phyloP scores from a whole-genome alignment of 805 yeast genomes.

The Ogataea chonburiensis region DNA sequence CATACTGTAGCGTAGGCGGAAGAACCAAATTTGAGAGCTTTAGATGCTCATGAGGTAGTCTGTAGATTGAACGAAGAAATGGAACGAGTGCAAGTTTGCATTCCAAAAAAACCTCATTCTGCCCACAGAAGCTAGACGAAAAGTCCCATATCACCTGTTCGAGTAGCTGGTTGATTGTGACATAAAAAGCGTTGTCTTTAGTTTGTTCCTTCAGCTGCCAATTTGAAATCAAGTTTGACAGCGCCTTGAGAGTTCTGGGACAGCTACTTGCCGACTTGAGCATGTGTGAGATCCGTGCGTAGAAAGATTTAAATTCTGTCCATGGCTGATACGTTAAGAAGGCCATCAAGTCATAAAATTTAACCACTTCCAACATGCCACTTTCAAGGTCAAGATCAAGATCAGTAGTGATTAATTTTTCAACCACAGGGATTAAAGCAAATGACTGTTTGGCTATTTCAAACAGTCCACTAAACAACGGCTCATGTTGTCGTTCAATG shows the following conservation, averaged over 20 bases:
- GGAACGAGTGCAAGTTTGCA: slow-evolving; percentile 13
- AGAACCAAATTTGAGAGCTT: slow-evolving; percentile 32
- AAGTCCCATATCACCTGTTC: slow-evolving; percentile 12
- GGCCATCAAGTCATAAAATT: slow-evolving; percentile 21
- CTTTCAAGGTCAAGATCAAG: slow-evolving; percentile 1
- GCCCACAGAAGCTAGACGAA: slow-evolving; percentile 12
- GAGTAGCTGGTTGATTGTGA: slow-evolving; percentile 18
- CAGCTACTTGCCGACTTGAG: slow-evolving; percentile 3
- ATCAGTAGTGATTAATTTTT: slow-evolving; percentile 6
- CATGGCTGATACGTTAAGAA: slow-evolving; percentile 14
- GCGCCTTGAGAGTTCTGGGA: slow-evolving; percentile 6
- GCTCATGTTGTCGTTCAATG: slow-evolving; percentile 10
- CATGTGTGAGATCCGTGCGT: slow-evolving; percentile 5
- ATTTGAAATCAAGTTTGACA: slow-evolving; percentile 11
- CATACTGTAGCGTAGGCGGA: slow-evolving; percentile 40
- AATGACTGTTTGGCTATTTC: slow-evolving; percentile 12
- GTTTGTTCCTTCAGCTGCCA: slow-evolving; percentile 15
- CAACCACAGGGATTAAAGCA: slow-evolving; percentile 9
- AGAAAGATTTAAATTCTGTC: slow-evolving; percentile 16
- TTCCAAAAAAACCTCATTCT: slow-evolving; percentile 1
- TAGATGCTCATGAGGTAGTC: slow-evolving; percentile 25
- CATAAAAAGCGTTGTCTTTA: slow-evolving; percentile 13
- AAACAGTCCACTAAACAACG: slow-evolving; percentile 17
- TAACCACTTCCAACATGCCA: slow-evolving; percentile 9
- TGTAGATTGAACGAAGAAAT: slow-evolving; percentile 17